Conservation (phyloP, 331 rosid genomes). For the Dryas integrifolia region DNA sequence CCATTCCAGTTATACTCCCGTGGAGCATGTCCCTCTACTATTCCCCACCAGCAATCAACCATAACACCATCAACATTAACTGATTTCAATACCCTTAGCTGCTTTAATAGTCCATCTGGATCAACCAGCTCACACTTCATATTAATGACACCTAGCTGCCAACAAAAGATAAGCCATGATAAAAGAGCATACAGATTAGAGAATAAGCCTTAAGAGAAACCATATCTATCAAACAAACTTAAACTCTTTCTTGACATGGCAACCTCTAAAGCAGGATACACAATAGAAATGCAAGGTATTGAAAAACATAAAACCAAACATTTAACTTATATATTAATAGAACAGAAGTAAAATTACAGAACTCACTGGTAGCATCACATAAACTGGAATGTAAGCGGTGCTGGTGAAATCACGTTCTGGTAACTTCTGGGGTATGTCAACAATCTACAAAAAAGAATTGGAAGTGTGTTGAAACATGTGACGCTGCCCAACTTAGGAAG, state of each 20-base stretch:
- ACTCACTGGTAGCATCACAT: constrained; percentile 89
- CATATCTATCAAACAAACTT: neutral
- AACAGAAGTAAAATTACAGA: constrained; percentile 13
- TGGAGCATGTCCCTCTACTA: constrained; percentile 93
- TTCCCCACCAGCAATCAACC: constrained; percentile 99
- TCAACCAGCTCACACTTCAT: constrained; percentile 93
- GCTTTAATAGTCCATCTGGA: constrained; percentile 83
- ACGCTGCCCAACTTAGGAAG: constrained; percentile 7
- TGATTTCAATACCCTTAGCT: constrained; percentile 81
- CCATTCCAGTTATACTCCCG: constrained; percentile 97
- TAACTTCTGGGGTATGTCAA: constrained; percentile 46
- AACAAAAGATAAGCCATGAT: constrained; percentile 26
- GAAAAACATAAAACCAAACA: constrained; percentile 21
- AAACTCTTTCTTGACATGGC: neutral
- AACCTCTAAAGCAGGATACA: neutral
- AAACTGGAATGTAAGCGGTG: constrained; percentile 80
- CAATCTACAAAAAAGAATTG: constrained; percentile 48
- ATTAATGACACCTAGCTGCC: constrained; percentile 86
- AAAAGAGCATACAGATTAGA: constrained; percentile 3
- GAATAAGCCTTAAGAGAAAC: neutral
- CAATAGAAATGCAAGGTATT: neutral
- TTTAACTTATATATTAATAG: constrained; percentile 20
- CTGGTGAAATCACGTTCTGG: constrained; percentile 77
- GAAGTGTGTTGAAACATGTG: constrained; percentile 18
- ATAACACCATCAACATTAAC: constrained; percentile 74